These are phyloP conservation scores for Gastrolobium villosum DNA, from an alignment of 306 rosid genomes.

Conservation along the genomic window DNA sequence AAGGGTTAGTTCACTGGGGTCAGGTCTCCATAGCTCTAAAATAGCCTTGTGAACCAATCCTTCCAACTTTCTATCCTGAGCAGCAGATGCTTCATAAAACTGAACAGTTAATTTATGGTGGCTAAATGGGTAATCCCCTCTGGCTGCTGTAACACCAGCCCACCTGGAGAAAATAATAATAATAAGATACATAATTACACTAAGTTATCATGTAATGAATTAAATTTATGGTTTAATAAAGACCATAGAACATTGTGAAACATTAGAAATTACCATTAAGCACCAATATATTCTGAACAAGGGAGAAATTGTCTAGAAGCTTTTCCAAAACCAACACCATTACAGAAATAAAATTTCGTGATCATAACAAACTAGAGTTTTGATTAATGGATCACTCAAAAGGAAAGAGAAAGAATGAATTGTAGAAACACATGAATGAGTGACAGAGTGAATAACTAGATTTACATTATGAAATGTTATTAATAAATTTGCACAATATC, in stretches of 20 bases:
- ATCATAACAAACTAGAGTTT: background rate
- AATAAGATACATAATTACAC: slow-evolving; percentile 37
- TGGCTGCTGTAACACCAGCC: slow-evolving; percentile 92
- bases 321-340: slow-evolving; percentile 23
- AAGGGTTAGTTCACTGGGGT: slow-evolving; percentile 91
- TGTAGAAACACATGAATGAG: slow-evolving; percentile 8
- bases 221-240: slow-evolving; percentile 36
- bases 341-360: background rate
- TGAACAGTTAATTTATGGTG: slow-evolving; percentile 99
- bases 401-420: slow-evolving; percentile 21
- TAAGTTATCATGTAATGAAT: slow-evolving; percentile 2
- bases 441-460: slow-evolving; percentile 24
- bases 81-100: slow-evolving; percentile 97
- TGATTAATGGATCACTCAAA: slow-evolving; percentile 6
- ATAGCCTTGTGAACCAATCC: slow-evolving; percentile 99
- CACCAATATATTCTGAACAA: slow-evolving; percentile 5
- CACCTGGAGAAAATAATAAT: slow-evolving; percentile 71
- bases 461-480: slow-evolving; percentile 13
- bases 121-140: slow-evolving; percentile 99
- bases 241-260: slow-evolving; percentile 5
- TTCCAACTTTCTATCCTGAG: slow-evolving; percentile 99
- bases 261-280: slow-evolving; percentile 32
- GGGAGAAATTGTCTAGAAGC: slow-evolving; percentile 30
- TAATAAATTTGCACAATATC: slow-evolving; percentile 40
- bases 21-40: slow-evolving; percentile 98